Evolutionary conservation across 495 filamentous ascomycete species (phyloP), one percentile per base, ranked within the genome.

Genomic region (Aspergillus baeticus): DNA sequence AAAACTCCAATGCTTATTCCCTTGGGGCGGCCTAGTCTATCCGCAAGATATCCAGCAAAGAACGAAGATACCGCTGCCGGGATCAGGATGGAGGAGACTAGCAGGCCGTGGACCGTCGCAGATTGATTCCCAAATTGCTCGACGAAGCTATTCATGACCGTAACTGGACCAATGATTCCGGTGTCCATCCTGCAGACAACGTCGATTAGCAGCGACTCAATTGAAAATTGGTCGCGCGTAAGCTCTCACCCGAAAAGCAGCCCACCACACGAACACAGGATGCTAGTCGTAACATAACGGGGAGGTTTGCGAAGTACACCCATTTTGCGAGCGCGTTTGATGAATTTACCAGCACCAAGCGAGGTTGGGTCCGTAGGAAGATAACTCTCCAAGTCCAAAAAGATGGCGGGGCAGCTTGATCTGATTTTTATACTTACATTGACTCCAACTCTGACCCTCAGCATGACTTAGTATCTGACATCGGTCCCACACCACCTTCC

Each of bases 41-140:
- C 82, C 4, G 86, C 84, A 6, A 87, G 61, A 54, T 81, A 73
- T 0, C 86, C 86, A 0, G 84, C 82, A 47, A 86, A 85, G 51
- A 88, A 73, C 0, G 82, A 84, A 0, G 84, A 80, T 0, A 85
- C 47, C 0, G 85, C 81, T 11, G 81, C 86, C 7, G 84, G 77
- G 20, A 89, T 73, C 49, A 88, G 69, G 49, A 88, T 84, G 8
- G 79, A 76, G 2, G 86, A 88, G 21, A 89, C 83, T 4, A 83
- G 77, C 15, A 87, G 70, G 2, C 85, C 85, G 43, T 81, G 78
- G 38, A 85, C 66, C 0, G 74, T 75, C 5, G 85, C 70, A 1
- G 84, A 81, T 35, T 83, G 74, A 21, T 63, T 59, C 1, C 84
- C 70, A 41, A 88, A 76, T 10, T 71, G 65, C 6, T 62, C 54